Evolutionary conservation across 345 rosid species (phyloP).

Genomic region (Melastoma malabathricum): DNA sequence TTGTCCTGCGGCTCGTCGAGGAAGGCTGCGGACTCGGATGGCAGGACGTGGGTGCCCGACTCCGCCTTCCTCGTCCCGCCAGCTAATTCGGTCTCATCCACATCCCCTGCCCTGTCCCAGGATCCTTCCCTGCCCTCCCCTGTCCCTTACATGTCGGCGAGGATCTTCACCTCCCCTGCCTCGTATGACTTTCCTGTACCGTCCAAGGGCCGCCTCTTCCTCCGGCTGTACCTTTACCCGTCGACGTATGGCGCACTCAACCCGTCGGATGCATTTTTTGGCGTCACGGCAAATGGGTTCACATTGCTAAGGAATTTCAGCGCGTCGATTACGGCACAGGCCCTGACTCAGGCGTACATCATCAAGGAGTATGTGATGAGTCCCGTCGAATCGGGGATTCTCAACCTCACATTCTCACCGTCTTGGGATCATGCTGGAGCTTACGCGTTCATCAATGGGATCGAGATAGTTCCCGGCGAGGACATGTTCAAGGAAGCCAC

Average conservation of each 20-base stretch:
- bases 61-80: conserved; percentile 15
- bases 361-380: conserved; percentile 26
- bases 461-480: conserved; percentile 34
- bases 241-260: conserved; percentile 16
- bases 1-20: conserved; percentile 31
- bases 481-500: conserved; percentile 23
- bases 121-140: conserved; percentile 35
- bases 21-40: conserved; percentile 19
- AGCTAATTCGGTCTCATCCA: conserved; percentile 6
- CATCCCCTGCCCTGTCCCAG: conserved; percentile 18
- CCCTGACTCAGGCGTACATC: conserved; percentile 33
- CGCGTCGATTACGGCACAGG: conserved; percentile 31
- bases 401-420: conserved; percentile 28
- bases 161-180: conserved; percentile 31
- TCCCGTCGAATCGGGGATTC: conserved; percentile 14
- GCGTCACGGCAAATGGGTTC: conserved; percentile 23
- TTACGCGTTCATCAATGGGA: conserved; percentile 45
- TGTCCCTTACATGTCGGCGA: conserved; percentile 43
- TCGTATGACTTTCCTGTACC: conserved; percentile 27
- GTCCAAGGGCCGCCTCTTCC: conserved; percentile 17
- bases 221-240: conserved; percentile 44
- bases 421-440: conserved; percentile 13
- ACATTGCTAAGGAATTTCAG: conserved; percentile 44
- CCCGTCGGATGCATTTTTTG: conserved; percentile 20
- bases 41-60: conserved; percentile 34